Evolutionary conservation across 371 early-diverging fungal genomes (phyloP).

Genomic region (Blakeslea trispora): DNA sequence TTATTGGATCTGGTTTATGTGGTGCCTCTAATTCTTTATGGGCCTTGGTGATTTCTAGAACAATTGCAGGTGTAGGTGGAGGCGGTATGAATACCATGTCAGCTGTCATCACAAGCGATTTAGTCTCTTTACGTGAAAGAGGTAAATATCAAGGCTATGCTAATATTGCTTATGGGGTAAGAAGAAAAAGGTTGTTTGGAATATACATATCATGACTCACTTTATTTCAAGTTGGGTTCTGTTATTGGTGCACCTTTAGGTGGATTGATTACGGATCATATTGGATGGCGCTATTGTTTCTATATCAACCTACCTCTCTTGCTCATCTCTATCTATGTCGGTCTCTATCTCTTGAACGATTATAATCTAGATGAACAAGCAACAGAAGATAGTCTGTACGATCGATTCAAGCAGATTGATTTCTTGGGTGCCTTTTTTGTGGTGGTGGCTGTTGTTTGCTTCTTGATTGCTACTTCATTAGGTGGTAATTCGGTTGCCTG

Average conservation of each 20-base stretch:
- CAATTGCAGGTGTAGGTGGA: slow-evolving; percentile 80
- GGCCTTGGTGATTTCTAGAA: slow-evolving; percentile 74
- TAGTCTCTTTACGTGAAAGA: slow-evolving; percentile 50
- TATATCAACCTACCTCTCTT: slow-evolving; percentile 78
- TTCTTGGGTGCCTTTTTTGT: slow-evolving; percentile 60
- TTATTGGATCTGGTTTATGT: slow-evolving; percentile 58
- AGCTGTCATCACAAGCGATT: slow-evolving; percentile 44
- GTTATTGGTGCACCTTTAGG: slow-evolving; percentile 69
- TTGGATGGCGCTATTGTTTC: slow-evolving; percentile 70
- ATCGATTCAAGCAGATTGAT: slow-evolving; percentile 65
- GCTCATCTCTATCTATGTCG: slow-evolving; percentile 56
- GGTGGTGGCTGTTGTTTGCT: slow-evolving; percentile 51
- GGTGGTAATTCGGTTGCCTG: slow-evolving; percentile 65
- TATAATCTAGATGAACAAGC: slow-evolving; percentile 41
- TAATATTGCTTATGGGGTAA: slow-evolving; percentile 49
- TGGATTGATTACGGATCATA: slow-evolving; percentile 52
- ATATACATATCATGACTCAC: slow-evolving; percentile 25
- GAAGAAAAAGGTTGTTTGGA: slow-evolving; percentile 1
- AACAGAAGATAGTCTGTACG: slow-evolving; percentile 38
- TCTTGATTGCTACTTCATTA: slow-evolving; percentile 66
- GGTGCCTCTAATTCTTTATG: slow-evolving; percentile 62
- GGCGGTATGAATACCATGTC: slow-evolving; percentile 57
- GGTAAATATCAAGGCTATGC: slow-evolving; percentile 54
- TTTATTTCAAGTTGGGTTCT: slow-evolving; percentile 67
- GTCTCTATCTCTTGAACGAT: slow-evolving; percentile 33